These are phyloP conservation scores for Plantago lanceolata DNA, from an alignment of 305 asterid species.

Conservation along the genomic window DNA sequence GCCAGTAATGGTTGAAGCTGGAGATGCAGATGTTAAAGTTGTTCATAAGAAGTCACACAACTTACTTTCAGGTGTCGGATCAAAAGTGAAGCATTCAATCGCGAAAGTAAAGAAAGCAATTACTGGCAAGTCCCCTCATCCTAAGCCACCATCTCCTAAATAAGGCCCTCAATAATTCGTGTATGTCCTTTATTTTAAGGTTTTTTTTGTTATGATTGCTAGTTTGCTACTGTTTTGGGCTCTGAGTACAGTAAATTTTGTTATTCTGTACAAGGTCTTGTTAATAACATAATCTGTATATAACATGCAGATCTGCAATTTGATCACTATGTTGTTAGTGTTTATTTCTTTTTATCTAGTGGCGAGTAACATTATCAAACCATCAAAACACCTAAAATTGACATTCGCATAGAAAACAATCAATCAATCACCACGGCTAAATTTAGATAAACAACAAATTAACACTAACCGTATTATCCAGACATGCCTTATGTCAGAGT, in stretches of 20 bases:
- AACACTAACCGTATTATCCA: not conserved
- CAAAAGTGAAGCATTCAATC: slow-evolving; percentile 85
- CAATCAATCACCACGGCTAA: not conserved
- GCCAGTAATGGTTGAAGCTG: slow-evolving; percentile 55
- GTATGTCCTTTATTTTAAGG: slow-evolving; percentile 14
- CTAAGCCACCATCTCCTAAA: slow-evolving; percentile 58
- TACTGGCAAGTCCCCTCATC: slow-evolving; percentile 64
- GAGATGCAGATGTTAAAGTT: slow-evolving; percentile 48
- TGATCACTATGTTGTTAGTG: slow-evolving; percentile 12
- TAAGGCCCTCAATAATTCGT: slow-evolving; percentile 21
- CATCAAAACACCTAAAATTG: not conserved
- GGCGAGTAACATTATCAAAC: not conserved
- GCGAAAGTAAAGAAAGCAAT: slow-evolving; percentile 90
- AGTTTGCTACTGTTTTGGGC: not conserved
- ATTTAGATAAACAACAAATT: not conserved
- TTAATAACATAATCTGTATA: slow-evolving; percentile 20
- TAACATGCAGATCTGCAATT: slow-evolving; percentile 17
- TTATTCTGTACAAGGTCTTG: slow-evolving; percentile 16
- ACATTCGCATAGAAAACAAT: not conserved
- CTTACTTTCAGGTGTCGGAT: slow-evolving; percentile 81
- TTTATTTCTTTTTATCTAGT: not conserved
- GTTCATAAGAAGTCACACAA: slow-evolving; percentile 69
- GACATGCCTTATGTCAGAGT: not conserved
- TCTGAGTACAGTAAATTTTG: slow-evolving; percentile 26
- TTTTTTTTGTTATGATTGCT: slow-evolving; percentile 9